A percentile compares a stretch with the other conserved stretches of the same genome.
Evolutionary conservation across 176 grass and related monocot species (phyloP).

Genomic region (Tillandsia leiboldiana): DNA sequence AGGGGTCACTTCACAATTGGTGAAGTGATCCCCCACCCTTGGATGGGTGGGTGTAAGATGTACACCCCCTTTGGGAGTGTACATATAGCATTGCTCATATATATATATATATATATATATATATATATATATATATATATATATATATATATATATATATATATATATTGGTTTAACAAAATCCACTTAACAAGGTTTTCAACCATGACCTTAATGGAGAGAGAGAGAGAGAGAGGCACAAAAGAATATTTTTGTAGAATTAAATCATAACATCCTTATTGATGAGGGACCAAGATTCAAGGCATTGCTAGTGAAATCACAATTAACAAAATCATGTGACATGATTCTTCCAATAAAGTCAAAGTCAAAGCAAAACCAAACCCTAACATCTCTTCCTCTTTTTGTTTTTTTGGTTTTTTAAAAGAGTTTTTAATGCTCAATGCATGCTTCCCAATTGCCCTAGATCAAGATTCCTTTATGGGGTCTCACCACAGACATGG

Average conservation of each 20-base stretch:
- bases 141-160: too few species aligned
- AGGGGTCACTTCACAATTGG: too few species aligned
- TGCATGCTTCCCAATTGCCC: not conserved
- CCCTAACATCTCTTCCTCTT: not conserved
- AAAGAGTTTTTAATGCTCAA: not conserved
- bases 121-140: too few species aligned
- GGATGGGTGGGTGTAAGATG: too few species aligned
- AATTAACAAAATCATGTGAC: constrained; percentile 1
- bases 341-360: not conserved
- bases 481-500: constrained; percentile 1
- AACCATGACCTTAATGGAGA: too few species aligned
- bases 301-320: not conserved
- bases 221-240: not conserved
- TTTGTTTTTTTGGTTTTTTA: not conserved
- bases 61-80: too few species aligned
- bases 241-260: not conserved
- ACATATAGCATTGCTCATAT: too few species aligned
- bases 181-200: too few species aligned
- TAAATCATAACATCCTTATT: not conserved
- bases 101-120: too few species aligned
- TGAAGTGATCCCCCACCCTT: too few species aligned
- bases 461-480: not conserved
- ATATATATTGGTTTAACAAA: too few species aligned
- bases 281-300: not conserved
- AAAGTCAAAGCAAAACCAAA: constrained; percentile 1